These are phyloP conservation scores for Aspergillus saccharolyticus DNA, from an alignment of 495 filamentous ascomycete genomes.

Conservation along the genomic window DNA sequence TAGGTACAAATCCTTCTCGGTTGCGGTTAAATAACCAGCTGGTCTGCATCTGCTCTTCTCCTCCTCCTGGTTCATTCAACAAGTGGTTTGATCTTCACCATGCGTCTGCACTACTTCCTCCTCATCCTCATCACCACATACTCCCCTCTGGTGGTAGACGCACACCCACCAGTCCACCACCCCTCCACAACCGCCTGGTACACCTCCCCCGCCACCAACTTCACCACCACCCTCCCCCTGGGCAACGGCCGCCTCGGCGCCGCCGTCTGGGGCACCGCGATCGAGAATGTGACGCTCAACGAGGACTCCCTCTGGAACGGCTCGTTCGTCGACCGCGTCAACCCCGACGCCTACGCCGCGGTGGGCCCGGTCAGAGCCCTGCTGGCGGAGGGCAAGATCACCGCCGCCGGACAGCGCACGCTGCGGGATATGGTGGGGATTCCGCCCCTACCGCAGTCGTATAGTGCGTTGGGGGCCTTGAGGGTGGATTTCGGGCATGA, in stretches of 20 bases:
- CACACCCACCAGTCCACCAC: not conserved
- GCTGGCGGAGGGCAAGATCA: slow-evolving; percentile 30
- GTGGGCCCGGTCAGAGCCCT: slow-evolving; percentile 25
- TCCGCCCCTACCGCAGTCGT: slow-evolving; percentile 27
- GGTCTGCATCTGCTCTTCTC: too few species aligned
- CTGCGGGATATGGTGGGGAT: slow-evolving; percentile 27
- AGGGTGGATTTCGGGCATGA: slow-evolving; percentile 35
- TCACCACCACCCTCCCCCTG: slow-evolving; percentile 21
- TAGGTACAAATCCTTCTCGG: too few species aligned
- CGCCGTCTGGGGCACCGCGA: slow-evolving; percentile 33
- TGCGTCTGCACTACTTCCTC: not conserved
- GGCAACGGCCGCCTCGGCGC: slow-evolving; percentile 46
- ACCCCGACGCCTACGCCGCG: slow-evolving; percentile 20
- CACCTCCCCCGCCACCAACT: not conserved
- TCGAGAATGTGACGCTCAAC: slow-evolving; percentile 38
- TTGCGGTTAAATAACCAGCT: too few species aligned
- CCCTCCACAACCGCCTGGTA: not conserved
- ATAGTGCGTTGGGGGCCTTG: slow-evolving; percentile 34
- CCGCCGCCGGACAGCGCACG: slow-evolving; percentile 26
- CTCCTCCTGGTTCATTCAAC: too few species aligned
- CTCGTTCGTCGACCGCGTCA: slow-evolving; percentile 32
- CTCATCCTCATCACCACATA: not conserved
- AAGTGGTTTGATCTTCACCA: too few species aligned
- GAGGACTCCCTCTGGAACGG: slow-evolving; percentile 47
- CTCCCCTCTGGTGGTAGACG: not conserved